Percentiles rank a stretch among this genome's conserved stretches.
Evolutionary conservation across 345 rosid species (phyloP).

Genomic region (Raphanus raphanistrum): DNA sequence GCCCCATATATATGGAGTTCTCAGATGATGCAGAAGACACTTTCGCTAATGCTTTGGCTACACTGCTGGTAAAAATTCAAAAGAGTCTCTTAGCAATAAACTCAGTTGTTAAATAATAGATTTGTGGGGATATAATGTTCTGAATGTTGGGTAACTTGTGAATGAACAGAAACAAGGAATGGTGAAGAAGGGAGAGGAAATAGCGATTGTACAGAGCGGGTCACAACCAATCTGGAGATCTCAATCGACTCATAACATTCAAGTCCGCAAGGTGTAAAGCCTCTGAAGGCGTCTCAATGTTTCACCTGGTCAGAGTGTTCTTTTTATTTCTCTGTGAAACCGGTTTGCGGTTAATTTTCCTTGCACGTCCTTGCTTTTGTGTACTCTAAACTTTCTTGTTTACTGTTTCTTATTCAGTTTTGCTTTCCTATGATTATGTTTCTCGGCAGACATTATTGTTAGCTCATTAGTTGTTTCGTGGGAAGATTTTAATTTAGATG

Average conservation of each 20-base stretch:
- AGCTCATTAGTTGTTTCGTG: background rate
- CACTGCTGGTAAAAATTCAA: conserved; percentile 60
- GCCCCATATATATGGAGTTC: conserved; percentile 88
- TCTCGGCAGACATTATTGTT: conserved; percentile 1
- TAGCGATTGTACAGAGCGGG: conserved; percentile 91
- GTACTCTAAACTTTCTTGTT: conserved; percentile 23
- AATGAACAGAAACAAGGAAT: conserved; percentile 79
- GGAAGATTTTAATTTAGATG: background rate
- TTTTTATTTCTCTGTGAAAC: conserved; percentile 14
- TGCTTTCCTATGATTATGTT: conserved; percentile 11
- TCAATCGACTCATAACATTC: conserved; percentile 94
- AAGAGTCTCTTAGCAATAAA: background rate
- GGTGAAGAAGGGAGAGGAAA: conserved; percentile 95
- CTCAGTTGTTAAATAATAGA: background rate
- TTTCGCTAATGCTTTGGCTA: conserved; percentile 66
- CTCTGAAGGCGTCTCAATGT: conserved; percentile 24
- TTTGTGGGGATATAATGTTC: conserved; percentile 2
- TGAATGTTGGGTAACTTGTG: conserved; percentile 17
- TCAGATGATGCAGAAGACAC: conserved; percentile 94
- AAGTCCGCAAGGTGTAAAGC: conserved; percentile 78
- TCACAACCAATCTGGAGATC: conserved; percentile 94
- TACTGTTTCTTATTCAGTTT: conserved; percentile 26
- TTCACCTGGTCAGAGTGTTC: conserved; percentile 3
- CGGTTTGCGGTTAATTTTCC: conserved; percentile 5
- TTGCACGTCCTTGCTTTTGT: conserved; percentile 16